Evolutionary conservation across 768 basidiomycete genomes (phyloP).

Genomic region (Suillus subalutaceus): DNA sequence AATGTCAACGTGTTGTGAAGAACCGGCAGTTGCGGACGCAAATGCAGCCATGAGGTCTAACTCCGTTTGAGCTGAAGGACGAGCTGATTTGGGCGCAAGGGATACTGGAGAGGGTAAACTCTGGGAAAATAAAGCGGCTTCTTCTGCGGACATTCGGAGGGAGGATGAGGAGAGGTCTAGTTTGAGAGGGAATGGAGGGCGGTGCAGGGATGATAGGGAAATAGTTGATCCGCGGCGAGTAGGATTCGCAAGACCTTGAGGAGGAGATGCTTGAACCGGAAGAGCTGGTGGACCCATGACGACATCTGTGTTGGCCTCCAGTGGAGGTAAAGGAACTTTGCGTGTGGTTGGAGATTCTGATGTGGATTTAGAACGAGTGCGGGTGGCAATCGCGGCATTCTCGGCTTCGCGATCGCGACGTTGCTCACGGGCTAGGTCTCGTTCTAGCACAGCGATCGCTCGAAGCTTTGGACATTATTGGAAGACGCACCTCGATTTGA

Average conservation of each 20-base stretch:
- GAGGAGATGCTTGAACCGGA: slow-evolving; percentile 38
- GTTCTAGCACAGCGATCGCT: slow-evolving; percentile 71
- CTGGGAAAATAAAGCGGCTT: slow-evolving; percentile 57
- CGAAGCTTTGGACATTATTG: slow-evolving; percentile 51
- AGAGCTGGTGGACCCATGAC: slow-evolving; percentile 30
- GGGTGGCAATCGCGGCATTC: slow-evolving; percentile 41
- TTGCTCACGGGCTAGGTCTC: slow-evolving; percentile 68
- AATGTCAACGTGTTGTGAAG: slow-evolving; percentile 45
- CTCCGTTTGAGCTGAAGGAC: slow-evolving; percentile 56
- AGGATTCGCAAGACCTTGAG: slow-evolving; percentile 32
- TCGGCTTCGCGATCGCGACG: slow-evolving; percentile 50
- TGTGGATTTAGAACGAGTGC: slow-evolving; percentile 23
- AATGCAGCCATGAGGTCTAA: slow-evolving; percentile 71
- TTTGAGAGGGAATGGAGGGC: slow-evolving; percentile 70
- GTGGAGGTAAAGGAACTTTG: slow-evolving; percentile 27
- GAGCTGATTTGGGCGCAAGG: slow-evolving; percentile 78
- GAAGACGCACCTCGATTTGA: slow-evolving; percentile 3
- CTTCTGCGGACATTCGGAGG: slow-evolving; percentile 66
- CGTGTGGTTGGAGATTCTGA: slow-evolving; percentile 29
- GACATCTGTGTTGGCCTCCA: slow-evolving; percentile 21
- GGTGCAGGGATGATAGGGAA: slow-evolving; percentile 77
- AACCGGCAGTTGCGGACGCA: slow-evolving; percentile 41
- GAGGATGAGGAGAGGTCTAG: slow-evolving; percentile 79
- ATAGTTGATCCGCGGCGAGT: slow-evolving; percentile 74
- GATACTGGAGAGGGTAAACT: slow-evolving; percentile 76